Base-by-base conservation (phyloP, 2,329 filamentous ascomycete genomes). In the Aspergillus awamori region DNA sequence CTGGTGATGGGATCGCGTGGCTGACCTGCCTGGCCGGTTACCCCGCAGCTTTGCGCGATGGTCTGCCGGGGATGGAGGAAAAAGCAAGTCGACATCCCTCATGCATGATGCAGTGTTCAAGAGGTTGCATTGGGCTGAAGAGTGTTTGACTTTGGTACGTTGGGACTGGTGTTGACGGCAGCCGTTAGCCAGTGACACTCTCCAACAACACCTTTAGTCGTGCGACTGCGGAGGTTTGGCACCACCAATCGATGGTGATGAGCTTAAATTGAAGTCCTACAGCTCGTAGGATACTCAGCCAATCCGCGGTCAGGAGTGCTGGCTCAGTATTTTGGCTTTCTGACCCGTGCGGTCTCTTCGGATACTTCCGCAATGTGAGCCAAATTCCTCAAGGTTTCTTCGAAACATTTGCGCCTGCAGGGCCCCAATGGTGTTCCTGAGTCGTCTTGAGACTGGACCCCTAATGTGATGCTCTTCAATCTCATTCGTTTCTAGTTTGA, bases 1-100 rank as follows among this genome's bases (percentile, higher is more conserved):
- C 63, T 59, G 63, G 61, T 65, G 65, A 67, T 61, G 20, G 43
- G 17, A 63, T 63, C 63, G 53, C 63, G 65, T 65, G 63, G 65
- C 54, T 65, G 11, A 54, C n/a, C 41, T 41, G 52, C n/a, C 51
- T 47, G 45, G 24, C 56, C 47, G 52, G 55, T 57, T 64, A 59
- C 62, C 64, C 60, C 55, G 58, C 57, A 55, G 39, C 28, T 57
- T 58, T 43, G 41, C 45, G 49, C 17, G 38, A 47, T 53, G 51
- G 45, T 36, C 28, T 33, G 52, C 36, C 39, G 38, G 45, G 57
- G 57, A 30, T 49, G 33, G 22, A 60, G 33, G 30, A 49, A 56
- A 55, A 49, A 53, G 20, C 58, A 54, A 49, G 24, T 41, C 52
- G 52, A 53, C 11, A 33, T 22, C 48, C 39, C n/a, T 41, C 28